phyloP scores from a whole-genome alignment of 345 rosid genomes.

The Orychophragmus violaceus region DNA sequence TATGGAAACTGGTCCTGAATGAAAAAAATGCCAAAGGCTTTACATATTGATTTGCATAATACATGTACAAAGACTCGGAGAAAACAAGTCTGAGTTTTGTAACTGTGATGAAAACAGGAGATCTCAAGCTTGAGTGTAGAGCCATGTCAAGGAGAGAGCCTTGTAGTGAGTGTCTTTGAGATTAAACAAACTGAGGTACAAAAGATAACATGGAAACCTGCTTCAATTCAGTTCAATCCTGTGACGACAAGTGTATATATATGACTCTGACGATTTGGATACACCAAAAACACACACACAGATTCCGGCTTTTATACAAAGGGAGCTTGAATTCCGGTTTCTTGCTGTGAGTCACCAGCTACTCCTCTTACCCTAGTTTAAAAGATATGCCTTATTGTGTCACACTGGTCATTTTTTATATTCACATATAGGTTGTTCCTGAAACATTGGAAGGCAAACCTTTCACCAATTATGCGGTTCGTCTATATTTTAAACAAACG shows the following conservation, averaged over 20 bases:
- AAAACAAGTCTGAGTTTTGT: background rate
- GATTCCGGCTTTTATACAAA: slow-evolving; percentile 74
- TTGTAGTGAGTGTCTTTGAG: slow-evolving; percentile 81
- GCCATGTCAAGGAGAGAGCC: slow-evolving; percentile 12
- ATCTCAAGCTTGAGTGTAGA: slow-evolving; percentile 37
- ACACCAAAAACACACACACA: slow-evolving; percentile 13
- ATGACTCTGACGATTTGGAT: slow-evolving; percentile 3
- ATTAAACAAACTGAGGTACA: slow-evolving; percentile 65
- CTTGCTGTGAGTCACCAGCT: slow-evolving; percentile 55
- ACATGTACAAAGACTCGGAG: background rate
- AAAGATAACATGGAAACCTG: background rate
- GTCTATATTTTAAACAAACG: slow-evolving; percentile 22
- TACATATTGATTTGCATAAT: background rate
- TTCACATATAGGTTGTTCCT: slow-evolving; percentile 49
- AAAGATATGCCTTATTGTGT: background rate
- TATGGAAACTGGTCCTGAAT: no score
- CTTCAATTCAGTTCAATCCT: background rate
- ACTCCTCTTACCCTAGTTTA: background rate
- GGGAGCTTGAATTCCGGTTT: background rate
- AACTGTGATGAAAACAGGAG: slow-evolving; percentile 48
- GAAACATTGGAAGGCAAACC: slow-evolving; percentile 67
- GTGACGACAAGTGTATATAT: background rate
- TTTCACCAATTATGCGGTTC: slow-evolving; percentile 50
- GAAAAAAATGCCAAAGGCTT: background rate
- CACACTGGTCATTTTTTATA: background rate